phyloP scores from a whole-genome alignment of 768 basidiomycete genomes.

The Fomitopsis serialis region DNA sequence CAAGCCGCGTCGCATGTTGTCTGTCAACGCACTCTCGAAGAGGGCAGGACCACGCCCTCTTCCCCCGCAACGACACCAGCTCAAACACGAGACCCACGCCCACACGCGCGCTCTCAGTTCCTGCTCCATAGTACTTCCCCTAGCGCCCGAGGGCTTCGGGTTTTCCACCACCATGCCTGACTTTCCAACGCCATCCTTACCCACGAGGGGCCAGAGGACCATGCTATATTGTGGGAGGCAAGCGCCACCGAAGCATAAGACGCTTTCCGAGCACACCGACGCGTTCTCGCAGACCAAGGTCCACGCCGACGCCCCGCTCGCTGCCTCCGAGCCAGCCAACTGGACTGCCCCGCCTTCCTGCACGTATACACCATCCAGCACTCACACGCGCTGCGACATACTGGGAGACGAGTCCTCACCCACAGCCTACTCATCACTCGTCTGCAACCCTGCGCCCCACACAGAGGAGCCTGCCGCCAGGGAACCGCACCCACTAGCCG shows the following conservation, averaged over 20 bases:
- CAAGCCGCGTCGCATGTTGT: background rate
- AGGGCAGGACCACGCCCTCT: constrained; percentile 1
- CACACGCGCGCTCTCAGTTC: background rate
- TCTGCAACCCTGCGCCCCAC: constrained; percentile 2
- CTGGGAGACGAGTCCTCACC: constrained; percentile 11
- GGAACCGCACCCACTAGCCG: constrained; percentile 11
- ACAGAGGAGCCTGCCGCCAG: constrained; percentile 3
- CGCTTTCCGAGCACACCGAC: background rate
- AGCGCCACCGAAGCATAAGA: constrained; percentile 7
- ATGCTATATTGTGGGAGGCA: constrained; percentile 13
- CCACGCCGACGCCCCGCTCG: constrained; percentile 17
- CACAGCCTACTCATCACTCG: constrained; percentile 12
- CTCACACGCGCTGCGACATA: constrained; percentile 3
- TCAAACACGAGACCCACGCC: background rate
- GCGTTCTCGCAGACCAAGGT: constrained; percentile 10
- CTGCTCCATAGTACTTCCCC: constrained; percentile 6
- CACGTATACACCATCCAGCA: constrained; percentile 8
- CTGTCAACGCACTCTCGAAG: constrained; percentile 3
- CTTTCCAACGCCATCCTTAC: background rate
- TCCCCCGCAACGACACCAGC: constrained; percentile 7
- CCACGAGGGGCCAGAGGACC: background rate
- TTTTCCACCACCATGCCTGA: constrained; percentile 7
- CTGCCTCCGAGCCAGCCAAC: constrained; percentile 4
- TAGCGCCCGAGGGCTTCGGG: constrained; percentile 13
- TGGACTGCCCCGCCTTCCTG: constrained; percentile 13